phyloP scores from a whole-genome alignment of 345 rosid species.

The Cardamine chenopodiifolia region DNA sequence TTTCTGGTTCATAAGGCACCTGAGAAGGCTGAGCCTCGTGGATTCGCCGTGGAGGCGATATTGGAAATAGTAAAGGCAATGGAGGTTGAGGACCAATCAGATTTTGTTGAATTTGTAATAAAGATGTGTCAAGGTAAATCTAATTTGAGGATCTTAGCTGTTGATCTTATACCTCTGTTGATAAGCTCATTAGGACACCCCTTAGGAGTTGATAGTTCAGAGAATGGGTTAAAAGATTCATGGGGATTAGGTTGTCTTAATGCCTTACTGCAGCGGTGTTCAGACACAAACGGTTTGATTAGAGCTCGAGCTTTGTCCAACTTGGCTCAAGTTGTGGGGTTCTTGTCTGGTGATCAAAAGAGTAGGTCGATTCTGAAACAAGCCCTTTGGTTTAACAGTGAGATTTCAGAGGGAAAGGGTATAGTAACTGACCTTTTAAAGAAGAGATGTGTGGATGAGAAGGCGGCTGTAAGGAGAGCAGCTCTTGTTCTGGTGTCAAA shows the following conservation, averaged over 20 bases:
- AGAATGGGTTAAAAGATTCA: slow-evolving; percentile 36
- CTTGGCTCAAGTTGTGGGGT: slow-evolving; percentile 76
- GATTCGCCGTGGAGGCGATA: slow-evolving; percentile 76
- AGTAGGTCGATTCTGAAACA: slow-evolving; percentile 55
- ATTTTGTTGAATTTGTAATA: slow-evolving; percentile 56
- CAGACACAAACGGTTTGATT: slow-evolving; percentile 57
- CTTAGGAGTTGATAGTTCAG: slow-evolving; percentile 40
- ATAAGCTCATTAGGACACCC: slow-evolving; percentile 58
- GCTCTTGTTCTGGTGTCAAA: slow-evolving; percentile 73
- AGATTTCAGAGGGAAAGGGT: slow-evolving; percentile 39
- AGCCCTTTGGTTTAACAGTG: slow-evolving; percentile 52
- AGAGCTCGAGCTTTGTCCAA: slow-evolving; percentile 86
- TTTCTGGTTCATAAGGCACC: slow-evolving; percentile 78
- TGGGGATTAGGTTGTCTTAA: slow-evolving; percentile 70
- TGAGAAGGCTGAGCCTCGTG: slow-evolving; percentile 88
- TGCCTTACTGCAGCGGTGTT: slow-evolving; percentile 73
- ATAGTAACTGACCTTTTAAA: slow-evolving; percentile 58
- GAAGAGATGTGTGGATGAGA: slow-evolving; percentile 86
- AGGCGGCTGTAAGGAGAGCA: slow-evolving; percentile 80
- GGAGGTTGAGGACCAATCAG: slow-evolving; percentile 59
- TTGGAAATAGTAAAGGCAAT: slow-evolving; percentile 66
- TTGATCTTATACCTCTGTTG: slow-evolving; percentile 70
- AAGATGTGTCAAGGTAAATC: slow-evolving; percentile 76
- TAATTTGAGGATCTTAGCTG: slow-evolving; percentile 71
- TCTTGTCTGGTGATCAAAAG: slow-evolving; percentile 53